Evolutionary conservation across 2,329 filamentous ascomycete species (phyloP).

Genomic region (Metarhizium guizhouense): DNA sequence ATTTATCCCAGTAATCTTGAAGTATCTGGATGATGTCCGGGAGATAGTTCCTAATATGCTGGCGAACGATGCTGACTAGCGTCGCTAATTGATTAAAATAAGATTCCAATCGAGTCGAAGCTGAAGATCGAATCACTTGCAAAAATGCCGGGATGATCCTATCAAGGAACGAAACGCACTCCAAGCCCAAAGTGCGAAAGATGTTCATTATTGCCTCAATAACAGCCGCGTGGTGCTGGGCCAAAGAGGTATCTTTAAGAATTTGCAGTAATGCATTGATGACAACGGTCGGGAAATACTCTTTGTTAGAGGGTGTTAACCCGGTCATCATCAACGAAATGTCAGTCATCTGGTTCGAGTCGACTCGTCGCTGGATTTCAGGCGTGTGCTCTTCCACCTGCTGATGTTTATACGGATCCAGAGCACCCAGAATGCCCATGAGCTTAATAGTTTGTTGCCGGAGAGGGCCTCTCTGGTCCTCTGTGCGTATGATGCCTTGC

Average conservation of each 20-base stretch:
- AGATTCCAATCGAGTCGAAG: slow-evolving; percentile 71
- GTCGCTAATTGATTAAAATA: slow-evolving; percentile 97
- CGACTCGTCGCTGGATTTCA: slow-evolving; percentile 62
- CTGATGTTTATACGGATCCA: slow-evolving; percentile 91
- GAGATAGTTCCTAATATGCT: slow-evolving; percentile 89
- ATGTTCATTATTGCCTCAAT: slow-evolving; percentile 99
- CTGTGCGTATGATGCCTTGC: slow-evolving; percentile 88
- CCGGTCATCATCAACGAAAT: slow-evolving; percentile 98
- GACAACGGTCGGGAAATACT: slow-evolving; percentile 96
- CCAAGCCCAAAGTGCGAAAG: slow-evolving; percentile 89
- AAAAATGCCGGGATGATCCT: slow-evolving; percentile 94
- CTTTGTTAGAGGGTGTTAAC: slow-evolving; percentile 89
- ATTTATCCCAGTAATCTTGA: slow-evolving; percentile 82
- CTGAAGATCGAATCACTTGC: slow-evolving; percentile 74
- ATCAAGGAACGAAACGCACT: slow-evolving; percentile 90
- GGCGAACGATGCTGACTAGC: slow-evolving; percentile 87
- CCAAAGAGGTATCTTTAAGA: slow-evolving; percentile 79
- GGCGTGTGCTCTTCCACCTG: slow-evolving; percentile 86
- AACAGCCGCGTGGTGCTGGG: slow-evolving; percentile 84
- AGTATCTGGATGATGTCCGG: slow-evolving; percentile 79
- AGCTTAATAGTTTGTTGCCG: slow-evolving; percentile 93
- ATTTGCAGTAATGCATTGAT: slow-evolving; percentile 93
- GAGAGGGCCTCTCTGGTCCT: slow-evolving; percentile 72
- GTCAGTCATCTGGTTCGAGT: slow-evolving; percentile 67
- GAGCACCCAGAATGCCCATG: slow-evolving; percentile 86